Evolutionary conservation across 768 basidiomycete species (phyloP).

Genomic region (Boletus reticuloceps): DNA sequence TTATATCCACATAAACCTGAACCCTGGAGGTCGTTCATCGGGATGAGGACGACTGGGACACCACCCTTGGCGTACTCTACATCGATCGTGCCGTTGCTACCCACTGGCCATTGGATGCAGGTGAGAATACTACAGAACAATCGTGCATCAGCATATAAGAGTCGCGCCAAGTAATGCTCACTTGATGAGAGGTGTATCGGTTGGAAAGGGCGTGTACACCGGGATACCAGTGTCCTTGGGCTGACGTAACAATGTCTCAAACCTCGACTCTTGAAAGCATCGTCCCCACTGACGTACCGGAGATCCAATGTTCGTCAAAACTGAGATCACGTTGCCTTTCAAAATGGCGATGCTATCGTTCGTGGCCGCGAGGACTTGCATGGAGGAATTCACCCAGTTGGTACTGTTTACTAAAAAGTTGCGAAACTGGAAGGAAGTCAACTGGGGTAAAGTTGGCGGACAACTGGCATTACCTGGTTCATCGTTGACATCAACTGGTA

Average conservation of each 20-base stretch:
- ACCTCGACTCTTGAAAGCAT: background rate
- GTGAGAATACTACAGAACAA: slow-evolving; percentile 48
- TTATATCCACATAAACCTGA: slow-evolving; percentile 39
- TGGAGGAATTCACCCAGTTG: slow-evolving; percentile 50
- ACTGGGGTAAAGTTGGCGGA: background rate
- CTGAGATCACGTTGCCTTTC: slow-evolving; percentile 60
- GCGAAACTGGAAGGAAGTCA: slow-evolving; percentile 44
- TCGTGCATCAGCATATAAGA: background rate
- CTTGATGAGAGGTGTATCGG: slow-evolving; percentile 54
- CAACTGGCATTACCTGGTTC: slow-evolving; percentile 44
- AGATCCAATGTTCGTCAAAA: slow-evolving; percentile 73
- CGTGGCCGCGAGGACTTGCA: slow-evolving; percentile 50
- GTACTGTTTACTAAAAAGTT: slow-evolving; percentile 57
- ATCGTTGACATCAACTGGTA: slow-evolving; percentile 59
- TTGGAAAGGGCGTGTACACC: slow-evolving; percentile 53
- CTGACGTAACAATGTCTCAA: slow-evolving; percentile 29
- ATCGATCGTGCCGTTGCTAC: slow-evolving; percentile 59
- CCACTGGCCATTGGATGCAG: slow-evolving; percentile 67
- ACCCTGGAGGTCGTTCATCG: slow-evolving; percentile 31
- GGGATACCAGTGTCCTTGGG: slow-evolving; percentile 56
- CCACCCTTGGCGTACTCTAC: slow-evolving; percentile 67
- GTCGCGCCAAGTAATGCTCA: slow-evolving; percentile 30
- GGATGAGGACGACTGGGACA: slow-evolving; percentile 53
- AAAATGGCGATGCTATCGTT: slow-evolving; percentile 56
- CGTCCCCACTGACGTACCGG: slow-evolving; percentile 41